Evolutionary conservation across 148 eudicot species (phyloP), one percentile per base, ranked within the genome.

Genomic region (Vaccinium vitisidaea): DNA sequence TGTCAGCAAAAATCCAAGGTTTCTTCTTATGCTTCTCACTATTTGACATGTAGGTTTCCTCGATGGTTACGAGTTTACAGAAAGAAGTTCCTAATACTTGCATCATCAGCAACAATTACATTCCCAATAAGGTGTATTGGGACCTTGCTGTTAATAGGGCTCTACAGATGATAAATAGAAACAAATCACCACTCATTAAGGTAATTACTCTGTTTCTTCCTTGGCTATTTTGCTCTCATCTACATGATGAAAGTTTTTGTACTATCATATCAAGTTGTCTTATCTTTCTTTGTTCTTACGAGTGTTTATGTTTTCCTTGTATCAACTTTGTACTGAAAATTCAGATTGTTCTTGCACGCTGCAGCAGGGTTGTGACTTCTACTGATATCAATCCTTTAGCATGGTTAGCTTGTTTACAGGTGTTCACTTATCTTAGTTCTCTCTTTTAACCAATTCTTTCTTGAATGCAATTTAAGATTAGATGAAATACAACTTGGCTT

Each of bases 301-400:
- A 36, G 32, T 48, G n/a, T 15, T 58, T 14, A n/a, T 77, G 4
- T 36, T 74, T 53, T 52, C 59, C 32, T 49, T 75, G 32, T n/a
- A 25, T 36, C 79, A 52, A 16, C 14, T 50, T 58, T 73, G 76
- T 75, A 36, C 43, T 86, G 70, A 61, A 78, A 83, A 79, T 39
- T 79, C 87, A 97, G 99, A 98, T 92, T 88, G 99, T 97, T 80
- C 98, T 97, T 90, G 99, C 99, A 75, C 99, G 99, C 81, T 93
- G 99, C 88, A 97, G 94, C 92, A 90, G 92, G 86, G 92, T 97
- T 54, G 77, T 89, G 78, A 92, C 99, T 14, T 61, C 91, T 1
- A 86, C 89, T 63, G 95, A 93, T 82, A 91, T 97, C 59, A 94
- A 97, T 84, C 98, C 99, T 48, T 87, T 95, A 85, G 88, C 90